Evolutionary conservation across 2,329 filamentous ascomycete species (phyloP).

Genomic region (Epicoccum sorghinum): DNA sequence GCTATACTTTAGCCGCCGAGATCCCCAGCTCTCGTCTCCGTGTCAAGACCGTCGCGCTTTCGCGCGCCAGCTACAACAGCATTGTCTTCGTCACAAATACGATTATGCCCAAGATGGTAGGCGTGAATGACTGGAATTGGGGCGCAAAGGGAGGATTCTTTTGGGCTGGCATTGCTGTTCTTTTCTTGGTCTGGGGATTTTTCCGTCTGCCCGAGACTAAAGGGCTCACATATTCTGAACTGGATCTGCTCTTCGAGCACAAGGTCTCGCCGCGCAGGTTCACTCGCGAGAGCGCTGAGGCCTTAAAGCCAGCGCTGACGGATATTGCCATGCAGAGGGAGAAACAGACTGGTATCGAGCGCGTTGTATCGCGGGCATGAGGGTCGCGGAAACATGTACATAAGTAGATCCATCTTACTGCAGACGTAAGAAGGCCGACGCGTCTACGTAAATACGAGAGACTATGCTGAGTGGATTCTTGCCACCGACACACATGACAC

Average conservation of each 20-base stretch:
- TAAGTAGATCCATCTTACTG: not conserved
- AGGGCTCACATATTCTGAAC: constrained; percentile 30
- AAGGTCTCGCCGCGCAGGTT: constrained; percentile 33
- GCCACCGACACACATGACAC: not conserved
- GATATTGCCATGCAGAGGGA: constrained; percentile 26
- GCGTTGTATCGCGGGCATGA: constrained; percentile 23
- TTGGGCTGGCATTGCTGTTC: constrained; percentile 27
- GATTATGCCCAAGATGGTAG: constrained; percentile 34
- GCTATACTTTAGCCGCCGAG: constrained; percentile 84
- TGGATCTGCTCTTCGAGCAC: constrained; percentile 33
- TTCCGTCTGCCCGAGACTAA: constrained; percentile 32
- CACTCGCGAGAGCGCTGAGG: constrained; percentile 25
- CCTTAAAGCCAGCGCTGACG: constrained; percentile 24
- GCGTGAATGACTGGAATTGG: constrained; percentile 34
- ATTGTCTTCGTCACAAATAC: constrained; percentile 31
- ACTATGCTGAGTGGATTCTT: not conserved
- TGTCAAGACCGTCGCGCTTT: constrained; percentile 87
- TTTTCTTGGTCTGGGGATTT: constrained; percentile 30
- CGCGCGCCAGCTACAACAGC: constrained; percentile 55
- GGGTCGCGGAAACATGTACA: not conserved
- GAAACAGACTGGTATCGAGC: constrained; percentile 25
- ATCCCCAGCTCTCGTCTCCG: constrained; percentile 79
- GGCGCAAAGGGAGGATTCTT: constrained; percentile 33
- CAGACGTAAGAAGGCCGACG: not conserved
- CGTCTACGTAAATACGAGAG: not conserved